Percentiles rank a stretch among this genome's conserved stretches.
phyloP scores from a whole-genome alignment of 192 early-diverging fungal genomes.

The Glomus cerebriforme region DNA sequence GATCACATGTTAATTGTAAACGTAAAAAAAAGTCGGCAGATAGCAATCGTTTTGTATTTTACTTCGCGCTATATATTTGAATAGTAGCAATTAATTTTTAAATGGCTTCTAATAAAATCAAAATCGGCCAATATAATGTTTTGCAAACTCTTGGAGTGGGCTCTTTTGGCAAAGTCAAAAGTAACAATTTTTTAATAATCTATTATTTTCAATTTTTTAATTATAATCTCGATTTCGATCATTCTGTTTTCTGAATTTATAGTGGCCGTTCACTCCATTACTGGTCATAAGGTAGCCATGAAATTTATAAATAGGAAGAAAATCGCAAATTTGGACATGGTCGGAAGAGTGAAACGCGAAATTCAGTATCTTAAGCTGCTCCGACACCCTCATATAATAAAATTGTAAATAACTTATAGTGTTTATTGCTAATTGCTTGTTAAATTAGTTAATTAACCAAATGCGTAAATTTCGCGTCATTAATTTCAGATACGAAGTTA shows the following conservation, averaged over 20 bases:
- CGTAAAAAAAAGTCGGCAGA: not conserved
- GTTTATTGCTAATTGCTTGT: not conserved
- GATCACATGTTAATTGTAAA: not conserved
- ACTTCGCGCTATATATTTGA: not conserved
- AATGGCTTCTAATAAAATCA: constrained; percentile 49
- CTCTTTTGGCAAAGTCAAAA: constrained; percentile 98
- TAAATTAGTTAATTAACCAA: not conserved
- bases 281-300: constrained; percentile 93
- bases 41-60: not conserved
- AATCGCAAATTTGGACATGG: constrained; percentile 95
- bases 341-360: constrained; percentile 92
- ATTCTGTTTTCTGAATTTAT: constrained; percentile 10
- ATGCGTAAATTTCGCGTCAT: not conserved
- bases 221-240: not conserved
- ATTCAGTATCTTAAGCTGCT: constrained; percentile 95
- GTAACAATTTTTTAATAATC: no score
- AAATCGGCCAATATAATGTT: constrained; percentile 91
- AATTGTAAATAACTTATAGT: constrained; percentile 65
- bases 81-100: not conserved
- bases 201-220: not conserved
- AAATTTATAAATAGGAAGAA: constrained; percentile 94
- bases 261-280: constrained; percentile 97
- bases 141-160: constrained; percentile 96
- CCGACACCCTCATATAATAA: constrained; percentile 98
- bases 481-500: constrained; percentile 87